A percentile compares a stretch with the other conserved stretches of the same genome.
Evolutionary conservation across 2,329 filamentous ascomycete genomes (phyloP).

Genomic region (Podosphaera leucotricha): DNA sequence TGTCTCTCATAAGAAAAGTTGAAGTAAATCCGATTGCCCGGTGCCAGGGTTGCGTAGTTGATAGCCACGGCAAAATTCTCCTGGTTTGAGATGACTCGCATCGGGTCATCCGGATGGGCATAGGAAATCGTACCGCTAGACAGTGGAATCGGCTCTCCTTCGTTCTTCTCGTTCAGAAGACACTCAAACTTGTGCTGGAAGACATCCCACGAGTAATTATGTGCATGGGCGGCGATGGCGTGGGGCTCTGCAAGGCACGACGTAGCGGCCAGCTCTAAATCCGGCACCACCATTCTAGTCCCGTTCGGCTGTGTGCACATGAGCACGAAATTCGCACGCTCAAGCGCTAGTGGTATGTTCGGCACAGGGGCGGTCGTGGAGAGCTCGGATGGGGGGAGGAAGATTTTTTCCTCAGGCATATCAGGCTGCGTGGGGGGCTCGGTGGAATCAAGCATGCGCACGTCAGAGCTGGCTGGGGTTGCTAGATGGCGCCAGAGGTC

Average conservation of each 20-base stretch:
- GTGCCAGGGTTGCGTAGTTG: neutral
- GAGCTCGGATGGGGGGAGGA: no score
- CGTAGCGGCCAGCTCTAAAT: neutral
- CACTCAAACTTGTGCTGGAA: neutral
- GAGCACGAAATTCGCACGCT: neutral
- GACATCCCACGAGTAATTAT: neutral
- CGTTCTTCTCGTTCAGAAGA: neutral
- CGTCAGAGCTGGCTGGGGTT: neutral
- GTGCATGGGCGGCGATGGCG: neutral
- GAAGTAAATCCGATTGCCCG: neutral
- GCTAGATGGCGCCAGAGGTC: neutral
- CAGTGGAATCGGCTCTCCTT: neutral
- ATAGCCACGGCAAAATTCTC: neutral
- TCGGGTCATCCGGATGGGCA: neutral
- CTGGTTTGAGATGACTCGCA: neutral
- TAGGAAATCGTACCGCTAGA: neutral
- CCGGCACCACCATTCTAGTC: neutral
- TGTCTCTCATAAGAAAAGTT: neutral
- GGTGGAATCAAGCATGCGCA: neutral
- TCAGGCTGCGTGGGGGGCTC: neutral
- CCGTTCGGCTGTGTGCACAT: neutral
- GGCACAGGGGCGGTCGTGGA: no score
- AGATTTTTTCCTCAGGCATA: no score
- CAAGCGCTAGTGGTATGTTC: neutral
- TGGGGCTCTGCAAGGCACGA: neutral